phyloP scores from a whole-genome alignment of 768 basidiomycete species.

The Tulasnella sp. region DNA sequence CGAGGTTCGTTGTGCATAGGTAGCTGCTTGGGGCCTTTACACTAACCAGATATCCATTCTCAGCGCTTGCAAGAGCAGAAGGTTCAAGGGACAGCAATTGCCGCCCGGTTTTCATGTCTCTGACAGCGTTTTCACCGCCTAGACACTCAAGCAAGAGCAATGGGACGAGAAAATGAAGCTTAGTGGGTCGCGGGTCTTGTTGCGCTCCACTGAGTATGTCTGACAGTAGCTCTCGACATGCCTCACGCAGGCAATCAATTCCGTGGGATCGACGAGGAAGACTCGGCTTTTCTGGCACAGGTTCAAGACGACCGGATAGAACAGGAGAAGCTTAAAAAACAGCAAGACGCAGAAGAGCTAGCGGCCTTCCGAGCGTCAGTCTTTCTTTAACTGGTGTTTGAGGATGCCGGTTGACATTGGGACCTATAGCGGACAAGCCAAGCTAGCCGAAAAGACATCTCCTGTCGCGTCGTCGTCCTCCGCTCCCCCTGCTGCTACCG shows the following conservation, averaged over 20 bases:
- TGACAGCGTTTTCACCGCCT: conserved; percentile 38
- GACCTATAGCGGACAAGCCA: conserved; percentile 64
- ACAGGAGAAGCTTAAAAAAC: conserved; percentile 74
- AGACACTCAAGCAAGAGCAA: conserved; percentile 91
- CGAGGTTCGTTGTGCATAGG: conserved; percentile 62
- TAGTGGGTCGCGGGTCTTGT: conserved; percentile 41
- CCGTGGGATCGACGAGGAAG: conserved; percentile 86
- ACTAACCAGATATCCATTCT: conserved; percentile 33
- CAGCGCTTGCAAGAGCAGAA: conserved; percentile 91
- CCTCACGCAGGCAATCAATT: conserved; percentile 75
- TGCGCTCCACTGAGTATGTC: neutral
- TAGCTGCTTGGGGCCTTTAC: conserved; percentile 18
- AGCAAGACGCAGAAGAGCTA: conserved; percentile 78
- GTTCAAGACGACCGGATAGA: conserved; percentile 73
- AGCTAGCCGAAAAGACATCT: conserved; percentile 55
- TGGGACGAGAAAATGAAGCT: conserved; percentile 91
- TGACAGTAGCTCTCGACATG: conserved; percentile 29
- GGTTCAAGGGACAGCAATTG: conserved; percentile 49
- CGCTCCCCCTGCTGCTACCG: conserved; percentile 41
- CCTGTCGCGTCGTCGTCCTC: neutral
- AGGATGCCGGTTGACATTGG: conserved; percentile 27
- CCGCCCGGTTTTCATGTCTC: conserved; percentile 22
- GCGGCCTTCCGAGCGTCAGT: conserved; percentile 74
- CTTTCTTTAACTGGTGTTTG: conserved; percentile 33
- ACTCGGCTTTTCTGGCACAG: conserved; percentile 86